Conservation (phyloP, 2,329 filamentous ascomycete species). For the Calycina herbarum region DNA sequence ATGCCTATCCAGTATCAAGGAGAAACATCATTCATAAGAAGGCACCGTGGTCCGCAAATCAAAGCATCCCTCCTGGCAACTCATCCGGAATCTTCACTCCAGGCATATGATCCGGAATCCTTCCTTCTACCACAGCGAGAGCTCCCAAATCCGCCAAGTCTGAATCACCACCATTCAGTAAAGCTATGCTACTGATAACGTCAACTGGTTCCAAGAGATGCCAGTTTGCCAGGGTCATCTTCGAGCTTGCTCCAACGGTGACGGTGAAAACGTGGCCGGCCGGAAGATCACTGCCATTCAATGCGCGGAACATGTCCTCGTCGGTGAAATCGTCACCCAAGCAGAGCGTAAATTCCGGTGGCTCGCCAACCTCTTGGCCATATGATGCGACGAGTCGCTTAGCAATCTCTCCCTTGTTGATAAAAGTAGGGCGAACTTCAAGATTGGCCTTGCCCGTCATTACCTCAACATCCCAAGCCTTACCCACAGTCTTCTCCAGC, state of each 20-base stretch:
- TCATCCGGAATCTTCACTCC: slow-evolving; percentile 27
- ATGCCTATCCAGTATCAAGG: neutral
- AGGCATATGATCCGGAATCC: slow-evolving; percentile 29
- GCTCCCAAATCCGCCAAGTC: slow-evolving; percentile 33
- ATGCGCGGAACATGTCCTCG: slow-evolving; percentile 91
- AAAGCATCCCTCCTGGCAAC: slow-evolving; percentile 26
- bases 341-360: slow-evolving; percentile 85
- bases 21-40: neutral
- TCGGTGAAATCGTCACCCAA: slow-evolving; percentile 96
- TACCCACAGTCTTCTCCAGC: slow-evolving; percentile 73
- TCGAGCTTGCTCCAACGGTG: slow-evolving; percentile 87
- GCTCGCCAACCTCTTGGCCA: slow-evolving; percentile 50
- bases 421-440: slow-evolving; percentile 92
- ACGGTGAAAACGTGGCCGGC: slow-evolving; percentile 80
- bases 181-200: slow-evolving; percentile 69
- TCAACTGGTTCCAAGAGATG: slow-evolving; percentile 86
- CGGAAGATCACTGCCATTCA: slow-evolving; percentile 60
- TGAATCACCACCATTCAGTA: slow-evolving; percentile 43
- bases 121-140: slow-evolving; percentile 33
- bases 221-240: slow-evolving; percentile 87
- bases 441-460: slow-evolving; percentile 97
- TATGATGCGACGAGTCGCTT: slow-evolving; percentile 79
- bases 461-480: slow-evolving; percentile 87
- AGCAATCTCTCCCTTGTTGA: slow-evolving; percentile 97
- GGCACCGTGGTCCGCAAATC: slow-evolving; percentile 4